These are phyloP conservation scores for Balansia obtecta DNA, from an alignment of 2,329 filamentous ascomycete genomes.

Conservation along the genomic window DNA sequence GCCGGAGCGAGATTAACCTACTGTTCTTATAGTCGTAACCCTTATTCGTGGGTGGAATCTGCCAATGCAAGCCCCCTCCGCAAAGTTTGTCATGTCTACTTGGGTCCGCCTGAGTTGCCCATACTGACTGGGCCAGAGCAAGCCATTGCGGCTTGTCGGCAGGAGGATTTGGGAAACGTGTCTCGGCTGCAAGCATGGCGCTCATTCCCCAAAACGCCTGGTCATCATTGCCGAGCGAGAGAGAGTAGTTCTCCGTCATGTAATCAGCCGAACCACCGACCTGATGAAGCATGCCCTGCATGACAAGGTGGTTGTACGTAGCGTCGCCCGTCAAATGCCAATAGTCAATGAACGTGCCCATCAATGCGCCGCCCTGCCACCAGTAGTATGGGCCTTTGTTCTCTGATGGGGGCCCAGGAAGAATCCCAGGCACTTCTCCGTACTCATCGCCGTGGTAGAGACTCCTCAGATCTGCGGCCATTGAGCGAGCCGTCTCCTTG, in stretches of 20 bases:
- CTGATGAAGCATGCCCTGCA: slow-evolving; percentile 37
- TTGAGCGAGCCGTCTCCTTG: slow-evolving; percentile 5
- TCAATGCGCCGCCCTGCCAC: slow-evolving; percentile 52
- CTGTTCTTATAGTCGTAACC: slow-evolving; percentile 65
- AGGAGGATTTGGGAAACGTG: slow-evolving; percentile 40
- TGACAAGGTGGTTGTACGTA: slow-evolving; percentile 41
- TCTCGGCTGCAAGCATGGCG: slow-evolving; percentile 45
- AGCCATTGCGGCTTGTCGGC: slow-evolving; percentile 36
- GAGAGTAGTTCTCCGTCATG: slow-evolving; percentile 39
- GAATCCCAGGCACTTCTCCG: slow-evolving; percentile 24
- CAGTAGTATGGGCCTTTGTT: slow-evolving; percentile 33
- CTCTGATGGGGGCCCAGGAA: slow-evolving; percentile 24
- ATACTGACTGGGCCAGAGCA: slow-evolving; percentile 50
- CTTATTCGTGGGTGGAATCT: slow-evolving; percentile 59
- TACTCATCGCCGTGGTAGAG: slow-evolving; percentile 25
- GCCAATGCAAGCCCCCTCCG: slow-evolving; percentile 58
- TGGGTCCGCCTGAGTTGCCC: slow-evolving; percentile 37
- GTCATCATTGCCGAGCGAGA: slow-evolving; percentile 46
- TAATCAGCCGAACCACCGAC: slow-evolving; percentile 37
- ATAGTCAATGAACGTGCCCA: slow-evolving; percentile 49
- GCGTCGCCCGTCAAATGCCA: slow-evolving; percentile 47
- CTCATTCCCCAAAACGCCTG: slow-evolving; percentile 54
- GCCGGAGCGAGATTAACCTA: slow-evolving; percentile 6
- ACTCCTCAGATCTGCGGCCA: slow-evolving; percentile 23
- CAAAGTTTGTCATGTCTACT: slow-evolving; percentile 43